phyloP scores from a whole-genome alignment of 345 rosid species.

The Passiflora organensis region DNA sequence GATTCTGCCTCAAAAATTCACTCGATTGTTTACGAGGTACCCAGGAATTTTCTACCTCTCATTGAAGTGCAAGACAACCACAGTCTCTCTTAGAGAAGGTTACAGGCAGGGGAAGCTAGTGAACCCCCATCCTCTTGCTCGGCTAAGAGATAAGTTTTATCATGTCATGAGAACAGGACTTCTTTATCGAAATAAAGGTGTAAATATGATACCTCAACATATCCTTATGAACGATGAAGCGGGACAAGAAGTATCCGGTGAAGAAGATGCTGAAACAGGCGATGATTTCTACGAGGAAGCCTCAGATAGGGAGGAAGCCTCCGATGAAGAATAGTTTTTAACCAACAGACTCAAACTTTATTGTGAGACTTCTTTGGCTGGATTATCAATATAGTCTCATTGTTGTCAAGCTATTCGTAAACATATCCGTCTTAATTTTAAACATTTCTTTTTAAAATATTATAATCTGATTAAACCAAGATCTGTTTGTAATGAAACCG shows the following conservation, averaged over 20 bases:
- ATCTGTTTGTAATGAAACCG: too few relatives aligned
- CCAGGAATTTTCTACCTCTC: slow-evolving; percentile 95
- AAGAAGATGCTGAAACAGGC: slow-evolving; percentile 45
- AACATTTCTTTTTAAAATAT: too few relatives aligned
- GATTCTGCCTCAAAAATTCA: slow-evolving; percentile 78
- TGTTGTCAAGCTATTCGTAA: too few relatives aligned
- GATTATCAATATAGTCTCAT: too few relatives aligned
- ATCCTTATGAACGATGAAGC: slow-evolving; percentile 33
- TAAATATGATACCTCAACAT: slow-evolving; percentile 44
- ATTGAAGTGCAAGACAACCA: slow-evolving; percentile 91
- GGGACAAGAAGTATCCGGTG: slow-evolving; percentile 40
- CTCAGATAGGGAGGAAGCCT: slow-evolving; percentile 45
- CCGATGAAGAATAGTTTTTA: slow-evolving; percentile 28
- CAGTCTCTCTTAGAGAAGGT: slow-evolving; percentile 80
- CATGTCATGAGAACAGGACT: slow-evolving; percentile 91
- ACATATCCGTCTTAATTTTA: too few relatives aligned
- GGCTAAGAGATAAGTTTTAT: slow-evolving; percentile 63
- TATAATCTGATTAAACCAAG: too few relatives aligned
- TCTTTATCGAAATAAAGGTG: slow-evolving; percentile 68
- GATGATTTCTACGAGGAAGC: slow-evolving; percentile 38
- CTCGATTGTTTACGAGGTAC: slow-evolving; percentile 79
- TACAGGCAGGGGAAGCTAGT: slow-evolving; percentile 69
- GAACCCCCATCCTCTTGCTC: slow-evolving; percentile 77
- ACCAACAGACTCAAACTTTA: background rate
- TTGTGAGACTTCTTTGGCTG: too few relatives aligned